Evolutionary conservation across 2,329 filamentous ascomycete genomes (phyloP).

Genomic region (Curvularia sp.): DNA sequence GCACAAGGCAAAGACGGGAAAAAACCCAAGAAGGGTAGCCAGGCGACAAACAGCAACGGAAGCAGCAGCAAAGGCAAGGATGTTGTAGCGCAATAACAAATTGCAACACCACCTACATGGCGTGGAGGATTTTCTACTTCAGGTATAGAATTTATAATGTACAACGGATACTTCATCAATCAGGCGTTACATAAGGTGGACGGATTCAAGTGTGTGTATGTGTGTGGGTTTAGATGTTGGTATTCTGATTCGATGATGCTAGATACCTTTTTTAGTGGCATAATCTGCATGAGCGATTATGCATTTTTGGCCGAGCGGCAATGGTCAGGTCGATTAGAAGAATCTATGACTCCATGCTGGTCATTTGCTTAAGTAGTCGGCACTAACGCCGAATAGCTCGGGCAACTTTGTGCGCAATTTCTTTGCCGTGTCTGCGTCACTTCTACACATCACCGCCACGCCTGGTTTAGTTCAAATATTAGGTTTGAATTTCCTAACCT

Average conservation of each 20-base stretch:
- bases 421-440: slow-evolving; percentile 5
- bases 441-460: not conserved
- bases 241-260: slow-evolving; percentile 35
- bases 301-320: slow-evolving; percentile 8
- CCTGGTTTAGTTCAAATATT: not conserved
- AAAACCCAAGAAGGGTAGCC: slow-evolving; percentile 30
- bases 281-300: slow-evolving; percentile 12
- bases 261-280: slow-evolving; percentile 38
- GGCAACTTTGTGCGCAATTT: slow-evolving; percentile 6
- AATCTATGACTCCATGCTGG: slow-evolving; percentile 21
- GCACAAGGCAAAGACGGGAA: slow-evolving; percentile 43
- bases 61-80: slow-evolving; percentile 36
- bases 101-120: slow-evolving; percentile 9
- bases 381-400: slow-evolving; percentile 18
- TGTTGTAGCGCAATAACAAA: slow-evolving; percentile 34
- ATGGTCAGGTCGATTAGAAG: slow-evolving; percentile 4
- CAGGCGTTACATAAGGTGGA: slow-evolving; percentile 26
- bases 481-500: not conserved
- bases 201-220: slow-evolving; percentile 4
- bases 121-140: slow-evolving; percentile 16
- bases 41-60: slow-evolving; percentile 20
- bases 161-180: slow-evolving; percentile 17
- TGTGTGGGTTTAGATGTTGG: slow-evolving; percentile 14
- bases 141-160: slow-evolving; percentile 22
- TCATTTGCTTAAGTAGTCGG: slow-evolving; percentile 11